phyloP scores from a whole-genome alignment of 345 rosid species.

The Ceriops zippeliana region DNA sequence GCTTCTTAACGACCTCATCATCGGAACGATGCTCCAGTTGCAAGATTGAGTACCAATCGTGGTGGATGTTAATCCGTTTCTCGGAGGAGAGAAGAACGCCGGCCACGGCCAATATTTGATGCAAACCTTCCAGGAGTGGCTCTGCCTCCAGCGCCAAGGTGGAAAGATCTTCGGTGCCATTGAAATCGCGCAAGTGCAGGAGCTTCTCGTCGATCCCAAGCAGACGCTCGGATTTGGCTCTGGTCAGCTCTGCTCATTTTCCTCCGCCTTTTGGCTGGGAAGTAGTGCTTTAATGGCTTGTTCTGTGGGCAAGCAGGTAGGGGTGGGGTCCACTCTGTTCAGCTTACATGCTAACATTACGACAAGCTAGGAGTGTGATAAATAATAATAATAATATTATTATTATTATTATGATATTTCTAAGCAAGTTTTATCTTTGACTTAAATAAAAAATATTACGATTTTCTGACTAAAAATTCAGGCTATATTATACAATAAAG shows the following conservation, averaged over 20 bases:
- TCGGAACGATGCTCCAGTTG: constrained; percentile 52
- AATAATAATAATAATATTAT: too few relatives aligned
- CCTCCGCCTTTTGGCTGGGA: neutral
- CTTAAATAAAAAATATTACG: too few relatives aligned
- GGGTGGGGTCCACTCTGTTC: neutral
- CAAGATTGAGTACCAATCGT: constrained; percentile 79
- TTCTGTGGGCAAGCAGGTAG: neutral
- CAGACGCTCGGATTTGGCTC: constrained; percentile 67
- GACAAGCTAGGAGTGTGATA: too few relatives aligned
- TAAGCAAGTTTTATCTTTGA: too few relatives aligned
- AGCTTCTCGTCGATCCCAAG: constrained; percentile 86
- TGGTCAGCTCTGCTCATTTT: constrained; percentile 15
- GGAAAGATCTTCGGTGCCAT: constrained; percentile 71
- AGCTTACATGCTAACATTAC: too few relatives aligned
- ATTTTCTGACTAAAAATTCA: too few relatives aligned
- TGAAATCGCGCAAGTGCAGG: constrained; percentile 58
- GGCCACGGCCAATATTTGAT: constrained; percentile 80
- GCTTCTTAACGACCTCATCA: constrained; percentile 64
- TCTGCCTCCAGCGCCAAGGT: constrained; percentile 77
- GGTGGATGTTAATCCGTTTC: constrained; percentile 55
- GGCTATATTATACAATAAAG: too few relatives aligned
- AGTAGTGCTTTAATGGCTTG: neutral
- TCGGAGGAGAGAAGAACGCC: constrained; percentile 69
- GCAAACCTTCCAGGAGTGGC: constrained; percentile 79
- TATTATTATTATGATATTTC: too few relatives aligned